Base-by-base conservation (phyloP, 495 filamentous ascomycete species). In the Aspergillus indologenus region DNA sequence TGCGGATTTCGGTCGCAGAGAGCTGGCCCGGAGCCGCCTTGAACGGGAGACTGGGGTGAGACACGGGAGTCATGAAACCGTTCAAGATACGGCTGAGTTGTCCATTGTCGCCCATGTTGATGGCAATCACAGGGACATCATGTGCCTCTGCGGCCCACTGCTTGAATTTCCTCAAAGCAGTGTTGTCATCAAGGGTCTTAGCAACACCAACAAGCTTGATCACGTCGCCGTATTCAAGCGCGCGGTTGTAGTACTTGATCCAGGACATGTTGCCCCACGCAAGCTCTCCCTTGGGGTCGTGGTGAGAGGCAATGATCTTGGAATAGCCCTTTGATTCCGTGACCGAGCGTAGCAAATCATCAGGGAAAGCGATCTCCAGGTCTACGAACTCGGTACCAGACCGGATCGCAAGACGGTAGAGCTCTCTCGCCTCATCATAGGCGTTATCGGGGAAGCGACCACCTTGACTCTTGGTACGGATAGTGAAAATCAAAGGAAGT, bases 1-100 rank as follows among this genome's bases (percentile, higher is more conserved):
- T 81, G 42, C 91, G 86, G 63, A 98, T 97, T 65, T 99, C 94
- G 1, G 86, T 82, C 0, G 92, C 91, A 21, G 91, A 96, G 20
- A 99, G 83, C 65, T 99, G 94, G 15, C 95, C 94, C 5, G 95
- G 94, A 0, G 94, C 95, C 11, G 94, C 91, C 75, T 94, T 96
- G 78, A 91, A 88, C 0, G 94, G 91, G 3, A 97, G 81, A 17
- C 81, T 82, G 5, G 92, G 90, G 70, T 98, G 95, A 18, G 92
- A 92, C 22, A 99, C 94, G 3, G 94, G 94, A 2, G 95, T 98
- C 81, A 99, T 83, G 81, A 98, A 98, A 55, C 80, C 77, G 73
- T 98, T 98, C 56, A 92, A 75, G 56, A 99, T 87, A 31, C 94
- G 83, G 68, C 90, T 95, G 17, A 97, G 84, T 71, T 96, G 92